These are phyloP conservation scores for Neltuma alba DNA, from an alignment of 306 rosid genomes.

Conservation along the genomic window DNA sequence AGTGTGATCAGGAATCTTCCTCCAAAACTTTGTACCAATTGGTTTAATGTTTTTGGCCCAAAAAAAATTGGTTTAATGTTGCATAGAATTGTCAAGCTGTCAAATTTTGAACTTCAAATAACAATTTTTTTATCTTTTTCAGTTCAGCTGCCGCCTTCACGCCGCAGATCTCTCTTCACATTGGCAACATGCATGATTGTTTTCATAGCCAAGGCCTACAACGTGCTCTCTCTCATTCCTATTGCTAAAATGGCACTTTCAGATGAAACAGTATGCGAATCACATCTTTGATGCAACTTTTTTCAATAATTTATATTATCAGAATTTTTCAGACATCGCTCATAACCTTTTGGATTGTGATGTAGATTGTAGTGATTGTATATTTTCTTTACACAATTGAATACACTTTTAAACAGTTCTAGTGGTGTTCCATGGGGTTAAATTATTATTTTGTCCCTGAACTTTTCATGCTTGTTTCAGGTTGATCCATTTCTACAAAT, in stretches of 20 bases:
- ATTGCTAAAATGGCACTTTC: conserved; percentile 57
- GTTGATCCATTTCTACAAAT: conserved; percentile 79
- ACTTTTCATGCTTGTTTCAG: conserved; percentile 46
- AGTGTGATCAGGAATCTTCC: not conserved
- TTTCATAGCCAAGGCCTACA: conserved; percentile 75
- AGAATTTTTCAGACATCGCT: conserved; percentile 1
- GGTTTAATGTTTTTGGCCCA: conserved; percentile 18
- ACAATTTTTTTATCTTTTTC: conserved; percentile 39
- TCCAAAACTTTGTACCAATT: conserved; percentile 17
- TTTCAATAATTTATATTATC: conserved; percentile 10
- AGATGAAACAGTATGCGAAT: conserved; percentile 57
- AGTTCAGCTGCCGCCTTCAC: conserved; percentile 83
- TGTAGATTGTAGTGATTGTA: not conserved
- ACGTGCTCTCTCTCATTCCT: conserved; percentile 65
- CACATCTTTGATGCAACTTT: conserved; percentile 25
- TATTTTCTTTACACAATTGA: not conserved
- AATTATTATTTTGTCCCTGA: conserved; percentile 5
- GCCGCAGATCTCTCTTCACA: conserved; percentile 81
- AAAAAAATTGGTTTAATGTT: conserved; percentile 21
- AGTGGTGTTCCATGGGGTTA: conserved; percentile 20
- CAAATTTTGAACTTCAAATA: conserved; percentile 34
- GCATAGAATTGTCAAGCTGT: conserved; percentile 32
- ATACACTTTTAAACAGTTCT: conserved; percentile 5
- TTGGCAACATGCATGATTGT: conserved; percentile 87
- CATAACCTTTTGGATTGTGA: not conserved